Evolutionary conservation across 176 grass and related monocot genomes (phyloP).

Genomic region (Bromus sterilis): DNA sequence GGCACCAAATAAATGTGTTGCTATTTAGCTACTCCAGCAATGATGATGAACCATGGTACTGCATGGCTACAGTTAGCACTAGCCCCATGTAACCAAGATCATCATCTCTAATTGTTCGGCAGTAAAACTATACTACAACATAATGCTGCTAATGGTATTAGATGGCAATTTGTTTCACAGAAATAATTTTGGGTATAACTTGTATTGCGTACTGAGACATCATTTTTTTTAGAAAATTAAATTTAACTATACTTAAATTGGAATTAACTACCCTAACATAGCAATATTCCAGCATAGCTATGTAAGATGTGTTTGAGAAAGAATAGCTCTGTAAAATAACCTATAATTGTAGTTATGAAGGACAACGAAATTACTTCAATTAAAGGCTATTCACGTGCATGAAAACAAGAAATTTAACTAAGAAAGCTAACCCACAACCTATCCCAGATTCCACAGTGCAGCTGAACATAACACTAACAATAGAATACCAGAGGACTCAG

Average conservation of each 20-base stretch:
- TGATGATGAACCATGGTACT: neutral
- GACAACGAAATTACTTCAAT: neutral
- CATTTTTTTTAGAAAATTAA: neutral
- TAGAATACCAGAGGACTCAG: neutral
- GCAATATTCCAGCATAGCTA: neutral
- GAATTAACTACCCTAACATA: neutral
- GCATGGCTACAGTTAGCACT: neutral
- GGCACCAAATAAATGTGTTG: neutral
- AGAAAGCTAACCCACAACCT: neutral
- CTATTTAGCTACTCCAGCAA: neutral
- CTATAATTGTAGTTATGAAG: neutral
- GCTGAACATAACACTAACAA: neutral
- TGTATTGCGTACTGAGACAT: neutral
- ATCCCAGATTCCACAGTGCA: neutral
- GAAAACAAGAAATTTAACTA: neutral
- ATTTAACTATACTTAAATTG: neutral
- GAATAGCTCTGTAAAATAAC: neutral
- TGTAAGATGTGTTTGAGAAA: neutral
- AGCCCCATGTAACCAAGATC: neutral
- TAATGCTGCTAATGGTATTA: neutral
- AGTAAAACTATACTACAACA: neutral
- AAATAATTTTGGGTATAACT: neutral
- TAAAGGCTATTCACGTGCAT: neutral
- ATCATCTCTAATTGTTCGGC: neutral
- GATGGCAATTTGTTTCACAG: neutral